Percentiles rank a stretch among this genome's conserved stretches.
phyloP scores from a whole-genome alignment of 768 basidiomycete genomes.

The Amanita rubescens region DNA sequence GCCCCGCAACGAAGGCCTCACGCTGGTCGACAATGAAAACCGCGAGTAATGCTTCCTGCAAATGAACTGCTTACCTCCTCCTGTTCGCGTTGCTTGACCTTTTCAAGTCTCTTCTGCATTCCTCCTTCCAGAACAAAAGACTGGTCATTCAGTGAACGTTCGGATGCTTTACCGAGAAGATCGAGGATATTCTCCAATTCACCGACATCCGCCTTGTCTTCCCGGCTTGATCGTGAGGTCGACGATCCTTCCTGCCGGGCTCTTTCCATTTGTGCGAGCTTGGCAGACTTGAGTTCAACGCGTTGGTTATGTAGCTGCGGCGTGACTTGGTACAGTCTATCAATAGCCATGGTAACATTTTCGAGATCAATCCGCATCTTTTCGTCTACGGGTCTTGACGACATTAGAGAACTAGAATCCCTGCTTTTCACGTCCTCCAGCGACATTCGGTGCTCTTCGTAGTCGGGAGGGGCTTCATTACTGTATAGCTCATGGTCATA shows the following conservation, averaged over 20 bases:
- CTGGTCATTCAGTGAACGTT: constrained; percentile 61
- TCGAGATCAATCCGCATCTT: constrained; percentile 87
- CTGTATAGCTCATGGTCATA: constrained; percentile 36
- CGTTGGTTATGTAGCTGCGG: constrained; percentile 91
- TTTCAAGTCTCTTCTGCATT: constrained; percentile 48
- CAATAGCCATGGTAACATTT: constrained; percentile 80
- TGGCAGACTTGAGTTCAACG: constrained; percentile 74
- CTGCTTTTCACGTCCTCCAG: constrained; percentile 30
- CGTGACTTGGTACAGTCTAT: constrained; percentile 75
- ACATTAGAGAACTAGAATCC: constrained; percentile 18
- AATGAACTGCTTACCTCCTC: constrained; percentile 44
- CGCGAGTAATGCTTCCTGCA: constrained; percentile 3
- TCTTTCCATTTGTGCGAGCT: constrained; percentile 66
- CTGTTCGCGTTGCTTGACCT: constrained; percentile 47
- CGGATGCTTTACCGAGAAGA: constrained; percentile 62
- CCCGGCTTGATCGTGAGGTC: constrained; percentile 19
- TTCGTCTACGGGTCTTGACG: constrained; percentile 40
- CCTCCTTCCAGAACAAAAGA: constrained; percentile 59
- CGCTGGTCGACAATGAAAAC: constrained; percentile 34
- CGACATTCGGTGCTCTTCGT: constrained; percentile 35
- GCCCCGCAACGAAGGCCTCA: constrained; percentile 67
- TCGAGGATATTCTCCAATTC: constrained; percentile 72
- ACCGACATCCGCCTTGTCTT: constrained; percentile 39
- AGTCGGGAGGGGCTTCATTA: constrained; percentile 45
- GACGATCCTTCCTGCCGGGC: constrained; percentile 42